These are phyloP conservation scores for Albugo candida DNA, from an alignment of 352 stramenopile species.

Conservation along the genomic window DNA sequence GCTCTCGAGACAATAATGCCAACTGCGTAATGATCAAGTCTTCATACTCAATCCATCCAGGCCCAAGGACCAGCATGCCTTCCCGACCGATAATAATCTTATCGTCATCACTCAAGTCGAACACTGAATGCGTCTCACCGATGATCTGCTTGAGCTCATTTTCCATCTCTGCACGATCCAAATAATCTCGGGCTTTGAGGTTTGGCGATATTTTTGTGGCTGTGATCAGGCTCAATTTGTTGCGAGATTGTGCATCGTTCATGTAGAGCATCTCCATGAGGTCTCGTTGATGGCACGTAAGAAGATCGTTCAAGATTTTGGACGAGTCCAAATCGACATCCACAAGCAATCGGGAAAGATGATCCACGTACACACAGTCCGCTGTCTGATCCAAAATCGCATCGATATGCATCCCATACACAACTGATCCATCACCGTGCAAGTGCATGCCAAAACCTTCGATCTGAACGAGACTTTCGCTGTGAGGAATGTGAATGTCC, in stretches of 20 bases:
- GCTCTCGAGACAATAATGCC: conserved; percentile 79
- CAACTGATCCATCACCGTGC: conserved; percentile 54
- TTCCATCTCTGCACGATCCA: conserved; percentile 92
- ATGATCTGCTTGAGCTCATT: conserved; percentile 94
- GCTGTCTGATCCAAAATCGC: conserved; percentile 93
- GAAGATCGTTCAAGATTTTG: conserved; percentile 90
- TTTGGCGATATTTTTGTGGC: conserved; percentile 92
- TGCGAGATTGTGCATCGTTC: conserved; percentile 82
- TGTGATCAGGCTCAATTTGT: conserved; percentile 95
- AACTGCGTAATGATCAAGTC: conserved; percentile 86
- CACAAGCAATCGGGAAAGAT: conserved; percentile 89
- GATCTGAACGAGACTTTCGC: conserved; percentile 90
- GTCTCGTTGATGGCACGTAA: conserved; percentile 86
- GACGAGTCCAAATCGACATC: conserved; percentile 92
- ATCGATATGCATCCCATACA: conserved; percentile 85
- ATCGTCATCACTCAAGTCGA: conserved; percentile 91
- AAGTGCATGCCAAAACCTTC: conserved; percentile 91
- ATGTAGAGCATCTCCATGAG: conserved; percentile 93
- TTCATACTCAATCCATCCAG: conserved; percentile 85
- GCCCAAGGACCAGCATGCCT: conserved; percentile 83
- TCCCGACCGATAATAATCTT: conserved; percentile 89
- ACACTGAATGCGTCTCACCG: conserved; percentile 87
- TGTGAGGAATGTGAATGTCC: conserved; percentile 88
- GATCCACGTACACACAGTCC: conserved; percentile 92
- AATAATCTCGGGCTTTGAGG: conserved; percentile 87